Evolutionary conservation across 495 filamentous ascomycete species (phyloP), one percentile per base, ranked within the genome.

Genomic region (Darksidea phi): DNA sequence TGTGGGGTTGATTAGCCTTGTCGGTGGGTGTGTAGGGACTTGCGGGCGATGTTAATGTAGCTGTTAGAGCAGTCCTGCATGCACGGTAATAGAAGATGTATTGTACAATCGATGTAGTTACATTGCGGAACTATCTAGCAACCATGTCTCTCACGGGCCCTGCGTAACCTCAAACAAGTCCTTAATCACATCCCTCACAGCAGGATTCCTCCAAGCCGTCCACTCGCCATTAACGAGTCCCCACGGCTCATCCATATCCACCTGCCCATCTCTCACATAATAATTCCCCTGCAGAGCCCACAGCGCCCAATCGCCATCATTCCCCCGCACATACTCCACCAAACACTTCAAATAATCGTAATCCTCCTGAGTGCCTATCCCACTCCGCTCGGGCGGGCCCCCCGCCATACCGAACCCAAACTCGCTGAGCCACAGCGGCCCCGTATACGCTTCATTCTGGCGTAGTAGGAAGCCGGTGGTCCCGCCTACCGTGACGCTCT

Each of bases 221-320:
- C 78, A 80, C 54, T 79, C 70, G 0, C 70, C 59, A 50, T 73
- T 72, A 54, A 82, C 20, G 47, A 79, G 24, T 0, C 78, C 78
- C 70, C 69, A 82, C 1, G 63, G 49, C 71, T 80, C 78, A n/a
- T 80, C 77, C 0, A 64, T 48, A 47, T 76, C 72, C 6, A 77
- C 65, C 4, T n/a, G 24, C 48, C 74, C 75, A 55, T 80, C 68
- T 12, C 78, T 66, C 0, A 80, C 68, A 41, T 80, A 80, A 52
- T 80, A 82, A 50, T 73, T 76, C 25, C 78, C 79, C 70, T 78
- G 75, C 37, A 82, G 41, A 1, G 76, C 75, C 79, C 78, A 80
- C 0, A 79, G 64, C 6, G 76, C 72, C 78, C 78, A 82, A 58
- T 81, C 79, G 42, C 72, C 76, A 51, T 80, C 79, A 55, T 80